Evolutionary conservation across 2,329 filamentous ascomycete species (phyloP).

Genomic region (Cercospora sesami): DNA sequence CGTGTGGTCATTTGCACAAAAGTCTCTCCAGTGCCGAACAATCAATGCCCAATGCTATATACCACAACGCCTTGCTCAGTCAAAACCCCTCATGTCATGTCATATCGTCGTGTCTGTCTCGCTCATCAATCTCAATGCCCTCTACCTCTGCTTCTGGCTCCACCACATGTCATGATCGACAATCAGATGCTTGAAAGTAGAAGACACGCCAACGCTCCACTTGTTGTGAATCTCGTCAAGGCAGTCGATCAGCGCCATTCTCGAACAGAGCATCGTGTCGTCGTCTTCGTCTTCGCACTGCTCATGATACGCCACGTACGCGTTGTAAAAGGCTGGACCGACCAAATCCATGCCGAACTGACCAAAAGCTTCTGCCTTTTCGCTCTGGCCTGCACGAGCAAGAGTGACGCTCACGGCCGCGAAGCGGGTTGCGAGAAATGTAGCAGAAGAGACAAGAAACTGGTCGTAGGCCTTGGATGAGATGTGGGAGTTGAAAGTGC

Average conservation of each 20-base stretch:
- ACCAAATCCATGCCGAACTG: constrained; percentile 12
- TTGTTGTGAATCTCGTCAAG: neutral
- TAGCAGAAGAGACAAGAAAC: neutral
- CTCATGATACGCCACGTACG: constrained; percentile 4
- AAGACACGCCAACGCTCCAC: neutral
- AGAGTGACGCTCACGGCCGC: constrained; percentile 6
- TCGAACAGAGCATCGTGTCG: neutral
- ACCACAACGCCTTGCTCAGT: neutral
- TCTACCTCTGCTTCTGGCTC: neutral
- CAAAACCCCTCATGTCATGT: neutral
- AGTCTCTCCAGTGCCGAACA: neutral
- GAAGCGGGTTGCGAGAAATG: constrained; percentile 3
- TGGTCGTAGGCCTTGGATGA: neutral
- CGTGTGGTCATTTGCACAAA: neutral
- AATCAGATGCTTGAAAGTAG: neutral
- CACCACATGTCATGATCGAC: constrained; percentile 2
- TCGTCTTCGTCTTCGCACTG: neutral
- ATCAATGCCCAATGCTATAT: neutral
- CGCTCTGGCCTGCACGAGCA: neutral
- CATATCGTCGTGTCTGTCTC: neutral
- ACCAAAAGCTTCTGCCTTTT: neutral
- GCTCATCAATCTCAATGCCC: neutral
- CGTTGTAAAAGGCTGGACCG: constrained; percentile 3
- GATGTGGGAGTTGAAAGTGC: constrained; percentile 8
- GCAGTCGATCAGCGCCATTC: constrained; percentile 2